phyloP scores from a whole-genome alignment of 75 land plant species.

The Chamaecyparis obtusa region DNA sequence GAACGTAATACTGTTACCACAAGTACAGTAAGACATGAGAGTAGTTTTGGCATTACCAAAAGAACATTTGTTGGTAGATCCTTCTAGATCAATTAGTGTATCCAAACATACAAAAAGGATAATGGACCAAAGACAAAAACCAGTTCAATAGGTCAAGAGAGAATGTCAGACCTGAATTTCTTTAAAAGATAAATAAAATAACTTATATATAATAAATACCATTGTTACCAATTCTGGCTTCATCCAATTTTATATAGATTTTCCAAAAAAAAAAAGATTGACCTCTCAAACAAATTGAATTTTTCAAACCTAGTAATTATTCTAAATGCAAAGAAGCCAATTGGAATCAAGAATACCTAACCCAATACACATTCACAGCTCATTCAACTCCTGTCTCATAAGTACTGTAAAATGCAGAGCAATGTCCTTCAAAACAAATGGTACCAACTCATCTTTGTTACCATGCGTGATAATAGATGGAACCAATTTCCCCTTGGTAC shows the following conservation, averaged over 20 bases:
- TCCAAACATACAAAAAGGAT: not conserved
- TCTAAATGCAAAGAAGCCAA: not conserved
- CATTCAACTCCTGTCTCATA: not conserved
- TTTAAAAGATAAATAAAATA: not conserved
- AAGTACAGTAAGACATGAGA: not conserved
- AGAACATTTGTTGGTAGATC: not conserved
- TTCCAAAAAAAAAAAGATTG: too few species aligned
- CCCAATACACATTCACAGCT: not conserved
- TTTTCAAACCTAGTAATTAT: too few species aligned
- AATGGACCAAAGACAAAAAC: not conserved
- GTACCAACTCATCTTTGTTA: not conserved
- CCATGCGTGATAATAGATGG: not conserved
- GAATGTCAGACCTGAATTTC: too few species aligned
- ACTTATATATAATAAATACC: not conserved
- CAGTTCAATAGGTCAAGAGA: too few species aligned
- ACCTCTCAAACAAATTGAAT: too few species aligned
- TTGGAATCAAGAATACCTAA: not conserved
- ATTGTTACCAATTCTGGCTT: too few species aligned
- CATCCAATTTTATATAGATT: too few species aligned
- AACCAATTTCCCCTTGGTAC: not conserved
- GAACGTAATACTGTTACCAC: too few species aligned
- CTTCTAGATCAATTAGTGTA: not conserved
- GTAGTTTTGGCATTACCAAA: not conserved
- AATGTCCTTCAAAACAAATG: not conserved
- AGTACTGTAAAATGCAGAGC: not conserved